A percentile compares a stretch with the other conserved stretches of the same genome.
phyloP scores from a whole-genome alignment of 2,329 filamentous ascomycete species.

The Cytospora paraplurivora region DNA sequence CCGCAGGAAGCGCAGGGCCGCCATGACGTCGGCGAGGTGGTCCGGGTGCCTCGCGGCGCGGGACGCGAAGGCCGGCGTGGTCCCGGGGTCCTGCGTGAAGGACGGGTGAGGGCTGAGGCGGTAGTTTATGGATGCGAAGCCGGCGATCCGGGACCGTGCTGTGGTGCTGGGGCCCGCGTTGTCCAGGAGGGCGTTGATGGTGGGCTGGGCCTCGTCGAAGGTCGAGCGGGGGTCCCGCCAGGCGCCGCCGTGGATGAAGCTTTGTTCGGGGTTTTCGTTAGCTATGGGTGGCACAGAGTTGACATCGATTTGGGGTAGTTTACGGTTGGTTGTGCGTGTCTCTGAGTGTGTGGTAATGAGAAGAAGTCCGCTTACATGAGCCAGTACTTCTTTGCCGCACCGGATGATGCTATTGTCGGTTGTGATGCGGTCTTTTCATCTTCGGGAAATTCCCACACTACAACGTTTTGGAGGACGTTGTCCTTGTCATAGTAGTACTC shows the following conservation, averaged over 20 bases:
- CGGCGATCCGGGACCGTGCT: constrained; percentile 49
- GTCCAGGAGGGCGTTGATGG: constrained; percentile 45
- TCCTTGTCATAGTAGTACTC: constrained; percentile 25
- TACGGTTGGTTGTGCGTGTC: no score
- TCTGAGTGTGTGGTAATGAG: neutral
- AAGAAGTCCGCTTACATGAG: constrained; percentile 21
- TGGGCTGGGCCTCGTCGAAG: constrained; percentile 48
- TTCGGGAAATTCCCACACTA: constrained; percentile 28
- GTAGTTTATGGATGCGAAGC: constrained; percentile 67
- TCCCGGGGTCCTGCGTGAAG: constrained; percentile 46
- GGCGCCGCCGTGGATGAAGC: constrained; percentile 64
- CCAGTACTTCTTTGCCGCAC: constrained; percentile 25
- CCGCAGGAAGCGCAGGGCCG: constrained; percentile 54
- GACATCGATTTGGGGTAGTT: no score
- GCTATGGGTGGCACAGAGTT: no score
- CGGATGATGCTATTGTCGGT: neutral
- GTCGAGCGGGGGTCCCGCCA: constrained; percentile 61
- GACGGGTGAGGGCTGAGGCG: constrained; percentile 58
- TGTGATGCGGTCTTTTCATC: constrained; percentile 2
- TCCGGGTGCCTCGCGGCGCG: constrained; percentile 59
- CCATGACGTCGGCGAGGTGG: constrained; percentile 60
- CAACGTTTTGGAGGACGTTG: constrained; percentile 28
- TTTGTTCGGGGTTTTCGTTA: neutral
- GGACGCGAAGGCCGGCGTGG: constrained; percentile 36
- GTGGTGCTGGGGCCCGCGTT: constrained; percentile 26